Conservation (phyloP, 1,139 yeast species). For the Casaregolazyma lundiana region DNA sequence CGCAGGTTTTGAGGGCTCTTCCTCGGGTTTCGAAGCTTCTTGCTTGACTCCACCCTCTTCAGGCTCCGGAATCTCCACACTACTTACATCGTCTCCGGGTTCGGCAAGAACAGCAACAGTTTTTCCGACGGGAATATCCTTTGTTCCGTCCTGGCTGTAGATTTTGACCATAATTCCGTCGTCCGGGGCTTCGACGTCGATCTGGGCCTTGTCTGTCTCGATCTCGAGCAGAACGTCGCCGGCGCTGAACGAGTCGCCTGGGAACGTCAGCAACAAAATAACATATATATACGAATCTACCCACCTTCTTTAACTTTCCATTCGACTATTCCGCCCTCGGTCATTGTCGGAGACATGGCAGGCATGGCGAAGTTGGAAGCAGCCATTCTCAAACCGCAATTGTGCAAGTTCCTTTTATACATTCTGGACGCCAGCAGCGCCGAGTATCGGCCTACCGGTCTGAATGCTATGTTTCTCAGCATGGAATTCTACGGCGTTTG, state of each 20-base stretch:
- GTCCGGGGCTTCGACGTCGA: conserved; percentile 89
- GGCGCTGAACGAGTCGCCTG: conserved; percentile 55
- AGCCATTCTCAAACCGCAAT: conserved; percentile 16
- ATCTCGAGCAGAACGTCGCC: conserved; percentile 89
- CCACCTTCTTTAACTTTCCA: conserved; percentile 84
- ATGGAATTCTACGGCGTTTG: not conserved
- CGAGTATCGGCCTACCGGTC: not conserved
- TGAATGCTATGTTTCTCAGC: conserved; percentile 1
- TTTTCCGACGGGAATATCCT: conserved; percentile 77
- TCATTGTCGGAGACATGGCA: conserved; percentile 99
- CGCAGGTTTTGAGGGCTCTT: conserved; percentile 16
- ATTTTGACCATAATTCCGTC: conserved; percentile 87
- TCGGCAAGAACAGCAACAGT: conserved; percentile 89
- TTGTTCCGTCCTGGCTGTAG: conserved; percentile 62
- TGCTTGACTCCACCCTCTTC: conserved; percentile 32
- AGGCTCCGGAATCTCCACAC: conserved; percentile 55
- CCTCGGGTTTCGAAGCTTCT: conserved; percentile 21
- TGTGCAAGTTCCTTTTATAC: not conserved
- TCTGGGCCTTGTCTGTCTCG: conserved; percentile 91
- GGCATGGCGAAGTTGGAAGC: conserved; percentile 84
- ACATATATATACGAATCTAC: conserved; percentile 7
- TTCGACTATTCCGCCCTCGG: conserved; percentile 90
- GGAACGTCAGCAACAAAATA: not conserved
- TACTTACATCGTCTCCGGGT: conserved; percentile 71
- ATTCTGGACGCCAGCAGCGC: not conserved